phyloP scores from a whole-genome alignment of 1,284 basidiomycete species.

The Phellopilus nigrolimitatus region DNA sequence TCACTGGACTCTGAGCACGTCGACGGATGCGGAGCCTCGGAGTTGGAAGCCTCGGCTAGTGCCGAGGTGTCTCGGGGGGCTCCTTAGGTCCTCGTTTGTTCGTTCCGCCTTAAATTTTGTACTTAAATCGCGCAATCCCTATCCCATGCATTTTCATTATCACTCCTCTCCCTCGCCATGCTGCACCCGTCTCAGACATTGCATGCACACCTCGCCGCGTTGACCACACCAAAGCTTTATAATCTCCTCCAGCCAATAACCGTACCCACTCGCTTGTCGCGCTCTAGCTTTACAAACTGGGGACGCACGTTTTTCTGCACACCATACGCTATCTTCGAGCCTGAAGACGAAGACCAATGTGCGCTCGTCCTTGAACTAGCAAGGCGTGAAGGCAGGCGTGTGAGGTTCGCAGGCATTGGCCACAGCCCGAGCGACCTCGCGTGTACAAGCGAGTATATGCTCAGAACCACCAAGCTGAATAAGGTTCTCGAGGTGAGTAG shows the following conservation, averaged over 20 bases:
- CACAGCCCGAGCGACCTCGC: conserved; percentile 93
- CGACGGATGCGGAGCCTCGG: background rate
- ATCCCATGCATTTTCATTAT: conserved; percentile 16
- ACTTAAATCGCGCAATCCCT: conserved; percentile 11
- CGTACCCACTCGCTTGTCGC: conserved; percentile 38
- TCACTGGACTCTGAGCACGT: too few relatives aligned
- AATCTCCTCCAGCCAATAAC: conserved; percentile 48
- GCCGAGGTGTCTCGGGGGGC: conserved; percentile 4
- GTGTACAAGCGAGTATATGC: conserved; percentile 81
- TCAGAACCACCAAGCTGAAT: conserved; percentile 70
- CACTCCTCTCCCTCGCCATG: conserved; percentile 13
- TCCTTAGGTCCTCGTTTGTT: background rate
- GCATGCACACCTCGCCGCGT: conserved; percentile 1
- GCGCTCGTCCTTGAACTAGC: conserved; percentile 82
- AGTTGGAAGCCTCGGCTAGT: conserved; percentile 4
- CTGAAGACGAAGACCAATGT: conserved; percentile 70
- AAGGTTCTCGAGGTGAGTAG: conserved; percentile 66
- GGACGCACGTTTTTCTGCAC: conserved; percentile 59
- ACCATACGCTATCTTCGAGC: conserved; percentile 73
- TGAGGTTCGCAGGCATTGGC: conserved; percentile 86
- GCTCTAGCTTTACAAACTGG: conserved; percentile 65
- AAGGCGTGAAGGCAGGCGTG: conserved; percentile 59
- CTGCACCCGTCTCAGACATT: background rate
- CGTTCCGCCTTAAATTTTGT: conserved; percentile 3
- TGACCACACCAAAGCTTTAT: conserved; percentile 41